Conservation (phyloP, 768 basidiomycete species). For the Naganishia randhawae region DNA sequence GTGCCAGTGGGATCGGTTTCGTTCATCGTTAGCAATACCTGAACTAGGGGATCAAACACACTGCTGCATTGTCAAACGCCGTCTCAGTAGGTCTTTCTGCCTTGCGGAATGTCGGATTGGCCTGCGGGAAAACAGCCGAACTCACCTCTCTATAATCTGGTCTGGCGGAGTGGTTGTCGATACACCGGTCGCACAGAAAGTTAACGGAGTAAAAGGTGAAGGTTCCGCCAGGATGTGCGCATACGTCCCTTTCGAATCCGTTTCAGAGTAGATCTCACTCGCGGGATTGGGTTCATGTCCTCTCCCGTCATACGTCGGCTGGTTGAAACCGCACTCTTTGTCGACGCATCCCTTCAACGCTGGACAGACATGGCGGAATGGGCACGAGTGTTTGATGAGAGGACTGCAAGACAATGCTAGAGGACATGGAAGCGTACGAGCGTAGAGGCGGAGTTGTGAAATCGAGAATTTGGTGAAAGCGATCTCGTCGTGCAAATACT, state of each 20-base stretch:
- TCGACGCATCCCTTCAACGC: background rate
- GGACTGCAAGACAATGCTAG: background rate
- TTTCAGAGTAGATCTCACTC: slow-evolving; percentile 6
- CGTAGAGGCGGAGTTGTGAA: background rate
- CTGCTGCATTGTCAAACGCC: background rate
- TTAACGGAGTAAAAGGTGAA: background rate
- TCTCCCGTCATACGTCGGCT: background rate
- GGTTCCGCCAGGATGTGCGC: background rate
- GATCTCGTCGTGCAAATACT: background rate
- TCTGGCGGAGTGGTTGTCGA: background rate
- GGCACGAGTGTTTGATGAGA: background rate
- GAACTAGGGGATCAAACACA: background rate
- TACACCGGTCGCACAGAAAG: background rate
- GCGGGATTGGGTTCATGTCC: slow-evolving; percentile 2
- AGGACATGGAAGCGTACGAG: slow-evolving; percentile 1
- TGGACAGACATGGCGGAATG: background rate
- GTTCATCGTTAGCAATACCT: background rate
- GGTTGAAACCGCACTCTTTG: slow-evolving; percentile 1
- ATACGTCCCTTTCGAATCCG: background rate
- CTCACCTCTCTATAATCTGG: background rate
- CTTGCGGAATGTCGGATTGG: background rate
- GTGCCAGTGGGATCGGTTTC: background rate
- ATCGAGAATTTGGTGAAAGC: background rate
- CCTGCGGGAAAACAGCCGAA: background rate
- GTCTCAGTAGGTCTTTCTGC: background rate